Evolutionary conservation across 1,139 yeast species (phyloP), one percentile per base, ranked within the genome.

Genomic region (Arxiozyma slooffiae): DNA sequence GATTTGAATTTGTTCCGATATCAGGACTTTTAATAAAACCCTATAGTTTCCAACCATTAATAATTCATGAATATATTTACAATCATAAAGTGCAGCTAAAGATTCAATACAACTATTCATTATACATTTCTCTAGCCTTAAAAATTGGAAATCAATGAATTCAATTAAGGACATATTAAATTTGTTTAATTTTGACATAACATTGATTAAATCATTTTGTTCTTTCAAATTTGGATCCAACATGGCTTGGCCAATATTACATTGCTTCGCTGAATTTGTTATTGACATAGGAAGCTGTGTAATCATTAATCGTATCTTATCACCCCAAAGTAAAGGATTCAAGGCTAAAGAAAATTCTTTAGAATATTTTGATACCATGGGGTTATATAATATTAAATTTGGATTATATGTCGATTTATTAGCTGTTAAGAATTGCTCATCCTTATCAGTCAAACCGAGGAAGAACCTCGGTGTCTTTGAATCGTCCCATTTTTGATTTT

Each of bases 91-190:
- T 0, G 88, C 82, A 0, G 92, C 79, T 38, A 85, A 65, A 0
- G 96, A 85, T 57, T 88, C 88, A 52, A 88, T 79, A 57, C 86
- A 83, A 38, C 86, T 77, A 59, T 85, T 85, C 8, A 83, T 79
- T 26, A 85, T 75, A 49, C 88, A 70, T 60, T 82, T 82, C 57
- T 84, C 88, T 59, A 80, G 72, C 64, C 88, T 95, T 5, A 72
- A 67, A 18, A 80, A 67, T 30, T 76, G 60, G 49, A 87, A 75
- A 37, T 77, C 77, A 2, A 73, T 62, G 58, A 77, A 79, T 0
- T 71, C n/a, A 4, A 64, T 41, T 41, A 50, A 37, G 49, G 46
- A n/a, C 22, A 53, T 16, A 55, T 49, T 41, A 26, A 52, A 39
- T 7, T n/a, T 41, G 7, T 9, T 14, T 16, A 41, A 41, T 24